Evolutionary conservation across 2,329 filamentous ascomycete genomes (phyloP).

Genomic region (Endoconidiophora laricicola): DNA sequence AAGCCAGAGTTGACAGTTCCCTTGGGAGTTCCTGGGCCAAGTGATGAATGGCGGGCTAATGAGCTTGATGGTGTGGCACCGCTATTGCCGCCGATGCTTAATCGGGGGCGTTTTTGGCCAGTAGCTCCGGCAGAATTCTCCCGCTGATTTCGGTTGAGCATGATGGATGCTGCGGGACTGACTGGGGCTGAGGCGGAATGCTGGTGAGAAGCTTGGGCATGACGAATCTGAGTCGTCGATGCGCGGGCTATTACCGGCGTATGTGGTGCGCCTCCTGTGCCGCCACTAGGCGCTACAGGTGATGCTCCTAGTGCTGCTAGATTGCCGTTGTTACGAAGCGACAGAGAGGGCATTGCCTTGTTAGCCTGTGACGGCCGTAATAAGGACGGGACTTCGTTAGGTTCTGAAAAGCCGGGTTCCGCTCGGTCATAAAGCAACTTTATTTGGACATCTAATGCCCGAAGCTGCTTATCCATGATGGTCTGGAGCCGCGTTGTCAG

Average conservation of each 20-base stretch:
- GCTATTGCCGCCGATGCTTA: slow-evolving; percentile 36
- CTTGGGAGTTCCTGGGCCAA: slow-evolving; percentile 47
- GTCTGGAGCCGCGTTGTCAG: slow-evolving; percentile 47
- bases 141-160: slow-evolving; percentile 38
- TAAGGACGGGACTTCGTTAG: slow-evolving; percentile 46
- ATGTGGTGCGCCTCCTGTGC: slow-evolving; percentile 16
- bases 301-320: slow-evolving; percentile 3
- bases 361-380: slow-evolving; percentile 42
- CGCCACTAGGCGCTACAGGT: not conserved
- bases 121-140: slow-evolving; percentile 36
- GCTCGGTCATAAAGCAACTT: slow-evolving; percentile 43
- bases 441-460: slow-evolving; percentile 44
- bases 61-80: slow-evolving; percentile 37
- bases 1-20: slow-evolving; percentile 19
- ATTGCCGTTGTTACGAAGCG: slow-evolving; percentile 12
- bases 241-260: slow-evolving; percentile 23
- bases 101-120: slow-evolving; percentile 27
- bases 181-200: slow-evolving; percentile 40
- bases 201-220: slow-evolving; percentile 30
- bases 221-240: slow-evolving; percentile 31
- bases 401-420: slow-evolving; percentile 44
- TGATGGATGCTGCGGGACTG: slow-evolving; percentile 43
- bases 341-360: slow-evolving; percentile 20
- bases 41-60: slow-evolving; percentile 44
- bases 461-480: slow-evolving; percentile 45